Conservation (phyloP, 768 basidiomycete genomes). For the Lyophyllum shimeji region DNA sequence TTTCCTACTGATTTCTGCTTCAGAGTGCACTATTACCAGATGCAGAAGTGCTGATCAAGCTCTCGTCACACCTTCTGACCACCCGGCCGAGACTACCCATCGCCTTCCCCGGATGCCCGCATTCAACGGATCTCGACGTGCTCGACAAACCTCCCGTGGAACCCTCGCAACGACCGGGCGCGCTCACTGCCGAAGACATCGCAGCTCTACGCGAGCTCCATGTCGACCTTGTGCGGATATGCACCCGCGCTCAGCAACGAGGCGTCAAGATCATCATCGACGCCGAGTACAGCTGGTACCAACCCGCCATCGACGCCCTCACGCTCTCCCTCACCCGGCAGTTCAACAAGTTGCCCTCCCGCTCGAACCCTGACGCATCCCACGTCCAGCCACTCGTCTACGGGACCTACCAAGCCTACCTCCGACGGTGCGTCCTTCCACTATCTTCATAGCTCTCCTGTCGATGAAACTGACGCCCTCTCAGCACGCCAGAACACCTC, state of each 20-base stretch:
- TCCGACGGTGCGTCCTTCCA: conserved; percentile 53
- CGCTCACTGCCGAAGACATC: conserved; percentile 57
- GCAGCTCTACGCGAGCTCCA: conserved; percentile 59
- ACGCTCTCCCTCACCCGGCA: conserved; percentile 70
- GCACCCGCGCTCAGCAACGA: conserved; percentile 55
- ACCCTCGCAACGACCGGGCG: neutral
- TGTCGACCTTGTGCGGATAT: conserved; percentile 62
- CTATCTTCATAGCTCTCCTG: neutral
- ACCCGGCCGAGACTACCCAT: conserved; percentile 38
- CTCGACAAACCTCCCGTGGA: conserved; percentile 27
- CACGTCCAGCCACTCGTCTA: conserved; percentile 67
- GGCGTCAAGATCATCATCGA: conserved; percentile 77
- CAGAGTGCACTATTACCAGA: conserved; percentile 73
- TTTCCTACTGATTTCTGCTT: neutral
- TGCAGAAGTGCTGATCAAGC: conserved; percentile 54
- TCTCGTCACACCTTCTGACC: conserved; percentile 58
- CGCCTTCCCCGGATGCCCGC: conserved; percentile 71
- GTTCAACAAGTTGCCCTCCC: conserved; percentile 58
- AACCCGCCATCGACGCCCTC: conserved; percentile 84
- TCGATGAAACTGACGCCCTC: neutral
- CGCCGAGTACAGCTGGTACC: conserved; percentile 80
- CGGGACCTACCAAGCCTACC: conserved; percentile 88
- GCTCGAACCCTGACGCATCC: conserved; percentile 8
- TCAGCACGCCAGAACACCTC: conserved; percentile 71
- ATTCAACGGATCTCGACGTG: conserved; percentile 56